A percentile compares a stretch with the other conserved stretches of the same genome.
phyloP scores from a whole-genome alignment of 495 filamentous ascomycete genomes.

The Lentithecium fluviatile region DNA sequence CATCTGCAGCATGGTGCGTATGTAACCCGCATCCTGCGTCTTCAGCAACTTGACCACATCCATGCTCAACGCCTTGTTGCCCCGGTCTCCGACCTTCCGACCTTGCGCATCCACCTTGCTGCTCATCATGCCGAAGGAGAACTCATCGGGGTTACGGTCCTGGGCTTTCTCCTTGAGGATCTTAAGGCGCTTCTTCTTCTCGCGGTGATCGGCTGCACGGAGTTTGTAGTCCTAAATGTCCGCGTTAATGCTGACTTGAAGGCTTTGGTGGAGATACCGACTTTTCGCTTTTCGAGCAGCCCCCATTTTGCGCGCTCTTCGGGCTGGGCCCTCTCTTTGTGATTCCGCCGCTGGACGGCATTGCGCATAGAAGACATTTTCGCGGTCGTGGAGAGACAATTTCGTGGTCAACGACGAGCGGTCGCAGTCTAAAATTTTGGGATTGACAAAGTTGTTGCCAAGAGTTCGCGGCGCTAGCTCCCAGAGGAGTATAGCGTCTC shows the following conservation, averaged over 20 bases:
- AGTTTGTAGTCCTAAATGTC: slow-evolving; percentile 76
- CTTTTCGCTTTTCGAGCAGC: slow-evolving; percentile 86
- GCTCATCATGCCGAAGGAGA: slow-evolving; percentile 87
- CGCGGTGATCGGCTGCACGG: slow-evolving; percentile 82
- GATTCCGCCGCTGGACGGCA: slow-evolving; percentile 71
- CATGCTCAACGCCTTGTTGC: slow-evolving; percentile 52
- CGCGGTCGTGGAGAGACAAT: too few species aligned
- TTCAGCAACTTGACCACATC: slow-evolving; percentile 86
- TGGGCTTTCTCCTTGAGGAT: slow-evolving; percentile 75
- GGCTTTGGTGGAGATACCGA: slow-evolving; percentile 47
- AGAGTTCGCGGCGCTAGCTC: too few species aligned
- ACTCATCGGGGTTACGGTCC: slow-evolving; percentile 93
- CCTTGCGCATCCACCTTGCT: slow-evolving; percentile 63
- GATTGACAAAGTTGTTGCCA: too few species aligned
- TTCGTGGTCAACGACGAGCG: too few species aligned
- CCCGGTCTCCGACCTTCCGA: slow-evolving; percentile 55
- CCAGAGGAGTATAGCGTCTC: too few species aligned
- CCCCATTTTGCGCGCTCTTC: slow-evolving; percentile 77
- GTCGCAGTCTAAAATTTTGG: too few species aligned
- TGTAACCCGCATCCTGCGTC: slow-evolving; percentile 91
- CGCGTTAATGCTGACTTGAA: slow-evolving; percentile 10
- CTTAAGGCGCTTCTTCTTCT: slow-evolving; percentile 77
- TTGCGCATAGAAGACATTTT: slow-evolving; percentile 51
- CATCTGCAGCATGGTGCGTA: slow-evolving; percentile 65
- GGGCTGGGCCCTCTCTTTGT: slow-evolving; percentile 86